These are phyloP conservation scores for Coix lacrymajobi DNA, from an alignment of 176 grass and related monocot genomes.

Conservation along the genomic window DNA sequence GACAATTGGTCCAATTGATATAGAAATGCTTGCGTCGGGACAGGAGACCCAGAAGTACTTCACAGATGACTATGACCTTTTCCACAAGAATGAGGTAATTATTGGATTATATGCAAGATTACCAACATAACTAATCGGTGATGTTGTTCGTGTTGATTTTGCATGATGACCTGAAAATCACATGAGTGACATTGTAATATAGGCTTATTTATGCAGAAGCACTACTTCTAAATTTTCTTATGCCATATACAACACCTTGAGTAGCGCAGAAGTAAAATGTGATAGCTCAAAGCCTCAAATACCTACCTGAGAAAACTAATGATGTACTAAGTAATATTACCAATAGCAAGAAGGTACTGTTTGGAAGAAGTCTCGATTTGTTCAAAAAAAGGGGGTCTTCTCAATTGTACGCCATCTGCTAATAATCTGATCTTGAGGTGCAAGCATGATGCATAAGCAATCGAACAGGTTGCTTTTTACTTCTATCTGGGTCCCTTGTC, in stretches of 20 bases:
- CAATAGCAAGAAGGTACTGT: neutral
- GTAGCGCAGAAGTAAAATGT: neutral
- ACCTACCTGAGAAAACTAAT: too few species aligned
- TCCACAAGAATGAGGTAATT: constrained; percentile 77
- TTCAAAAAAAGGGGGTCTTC: neutral
- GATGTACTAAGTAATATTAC: neutral
- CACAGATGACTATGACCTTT: constrained; percentile 78
- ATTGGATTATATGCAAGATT: neutral
- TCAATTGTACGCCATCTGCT: neutral
- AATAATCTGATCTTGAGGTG: neutral
- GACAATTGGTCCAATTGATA: constrained; percentile 85
- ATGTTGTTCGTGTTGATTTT: neutral
- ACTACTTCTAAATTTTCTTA: constrained; percentile 8
- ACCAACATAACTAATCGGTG: neutral
- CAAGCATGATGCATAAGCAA: neutral
- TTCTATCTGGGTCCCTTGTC: neutral
- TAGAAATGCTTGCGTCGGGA: constrained; percentile 77
- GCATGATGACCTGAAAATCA: neutral
- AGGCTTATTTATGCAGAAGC: neutral
- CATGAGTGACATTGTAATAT: neutral
- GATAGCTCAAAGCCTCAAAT: neutral
- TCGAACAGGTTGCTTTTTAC: neutral
- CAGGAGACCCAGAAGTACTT: constrained; percentile 81
- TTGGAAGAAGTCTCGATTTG: neutral
- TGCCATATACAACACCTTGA: neutral